Percentiles rank a stretch among this genome's conserved stretches.
Conservation (phyloP, 768 basidiomycete genomes). For the Russula earlei region DNA sequence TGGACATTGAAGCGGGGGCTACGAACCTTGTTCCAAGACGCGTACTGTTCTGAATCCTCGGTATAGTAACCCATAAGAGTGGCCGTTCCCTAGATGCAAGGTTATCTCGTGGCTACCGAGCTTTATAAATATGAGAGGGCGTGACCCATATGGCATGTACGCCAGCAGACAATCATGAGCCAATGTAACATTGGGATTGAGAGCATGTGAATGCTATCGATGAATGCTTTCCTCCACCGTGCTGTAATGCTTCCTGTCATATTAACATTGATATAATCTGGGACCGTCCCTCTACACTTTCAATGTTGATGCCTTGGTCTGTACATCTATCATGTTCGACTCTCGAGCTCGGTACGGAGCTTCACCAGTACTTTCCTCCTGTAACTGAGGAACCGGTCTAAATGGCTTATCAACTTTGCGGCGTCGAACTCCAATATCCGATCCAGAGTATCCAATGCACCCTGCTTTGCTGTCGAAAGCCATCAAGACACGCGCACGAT, state of each 20-base stretch:
- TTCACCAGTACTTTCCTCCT: too few species aligned
- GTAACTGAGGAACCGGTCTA: neutral
- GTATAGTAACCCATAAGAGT: conserved; percentile 6
- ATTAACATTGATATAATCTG: too few species aligned
- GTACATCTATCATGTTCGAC: too few species aligned
- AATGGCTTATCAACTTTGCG: neutral
- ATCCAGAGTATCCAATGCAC: neutral
- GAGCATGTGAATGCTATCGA: neutral
- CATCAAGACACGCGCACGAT: neutral
- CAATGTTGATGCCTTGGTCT: too few species aligned
- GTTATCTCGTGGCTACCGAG: neutral
- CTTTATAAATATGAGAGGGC: neutral
- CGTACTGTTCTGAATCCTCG: conserved; percentile 7
- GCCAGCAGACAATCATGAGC: neutral
- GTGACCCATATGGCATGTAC: neutral
- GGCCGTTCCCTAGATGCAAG: neutral
- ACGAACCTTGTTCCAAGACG: conserved; percentile 7
- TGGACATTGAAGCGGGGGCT: neutral
- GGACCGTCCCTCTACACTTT: too few species aligned
- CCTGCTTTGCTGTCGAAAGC: neutral
- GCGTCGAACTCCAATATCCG: neutral
- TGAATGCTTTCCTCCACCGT: neutral
- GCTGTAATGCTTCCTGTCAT: too few species aligned
- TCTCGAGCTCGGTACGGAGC: too few species aligned
- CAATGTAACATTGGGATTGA: neutral